phyloP scores from a whole-genome alignment of 345 rosid species.

The Anacardium occidentale region DNA sequence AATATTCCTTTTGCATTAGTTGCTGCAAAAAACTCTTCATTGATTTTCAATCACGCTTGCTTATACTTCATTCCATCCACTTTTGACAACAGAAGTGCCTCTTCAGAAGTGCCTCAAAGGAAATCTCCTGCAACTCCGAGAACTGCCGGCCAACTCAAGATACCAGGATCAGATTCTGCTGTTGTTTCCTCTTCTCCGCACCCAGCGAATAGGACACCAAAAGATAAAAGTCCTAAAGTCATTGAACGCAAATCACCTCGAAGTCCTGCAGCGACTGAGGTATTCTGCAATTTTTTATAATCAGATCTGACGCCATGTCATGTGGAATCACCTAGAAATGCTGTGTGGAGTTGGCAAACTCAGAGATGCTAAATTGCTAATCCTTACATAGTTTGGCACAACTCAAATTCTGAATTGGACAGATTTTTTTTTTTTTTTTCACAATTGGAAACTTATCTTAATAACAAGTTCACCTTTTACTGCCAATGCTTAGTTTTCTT shows the following conservation, averaged over 20 bases:
- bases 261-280: conserved; percentile 66
- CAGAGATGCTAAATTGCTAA: neutral
- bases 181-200: conserved; percentile 49
- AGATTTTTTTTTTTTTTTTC: neutral
- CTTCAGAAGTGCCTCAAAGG: conserved; percentile 63
- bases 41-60: conserved; percentile 10
- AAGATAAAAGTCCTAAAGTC: conserved; percentile 72
- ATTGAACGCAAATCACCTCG: conserved; percentile 69
- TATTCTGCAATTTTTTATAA: conserved; percentile 25
- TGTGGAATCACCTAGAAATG: neutral
- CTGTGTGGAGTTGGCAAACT: neutral
- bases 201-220: conserved; percentile 50
- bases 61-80: conserved; percentile 13
- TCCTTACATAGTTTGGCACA: neutral
- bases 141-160: conserved; percentile 67
- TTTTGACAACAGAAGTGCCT: conserved; percentile 44
- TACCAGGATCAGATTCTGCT: conserved; percentile 47
- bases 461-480: neutral
- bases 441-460: conserved; percentile 13
- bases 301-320: neutral
- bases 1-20: neutral
- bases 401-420: neutral
- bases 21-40: neutral
- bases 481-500: conserved; percentile 11
- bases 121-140: conserved; percentile 70